Percentiles rank a stretch among this genome's conserved stretches.
phyloP scores from a whole-genome alignment of 768 basidiomycete genomes.

The Russula sp. region DNA sequence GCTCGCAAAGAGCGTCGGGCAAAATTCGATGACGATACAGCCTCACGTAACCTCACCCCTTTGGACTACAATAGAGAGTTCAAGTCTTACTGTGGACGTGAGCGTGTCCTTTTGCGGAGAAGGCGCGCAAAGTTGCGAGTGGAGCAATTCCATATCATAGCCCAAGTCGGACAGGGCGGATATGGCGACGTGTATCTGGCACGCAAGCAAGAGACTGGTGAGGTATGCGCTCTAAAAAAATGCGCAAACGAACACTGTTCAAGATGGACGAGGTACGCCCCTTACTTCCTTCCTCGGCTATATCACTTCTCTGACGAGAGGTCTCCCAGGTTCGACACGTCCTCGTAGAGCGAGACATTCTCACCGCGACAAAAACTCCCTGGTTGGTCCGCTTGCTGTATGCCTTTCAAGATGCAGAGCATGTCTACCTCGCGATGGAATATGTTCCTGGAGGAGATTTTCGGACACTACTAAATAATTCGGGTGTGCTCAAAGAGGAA shows the following conservation, averaged over 20 bases:
- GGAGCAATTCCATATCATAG: conserved; percentile 97
- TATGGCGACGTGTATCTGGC: conserved; percentile 98
- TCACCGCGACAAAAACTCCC: conserved; percentile 95
- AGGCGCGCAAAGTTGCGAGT: conserved; percentile 90
- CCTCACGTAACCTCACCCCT: conserved; percentile 54
- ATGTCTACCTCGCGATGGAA: conserved; percentile 99
- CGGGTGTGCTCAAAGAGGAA: conserved; percentile 95
- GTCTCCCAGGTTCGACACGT: conserved; percentile 86
- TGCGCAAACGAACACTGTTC: conserved; percentile 88
- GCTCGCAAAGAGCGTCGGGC: conserved; percentile 80
- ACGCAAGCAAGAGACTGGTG: conserved; percentile 90
- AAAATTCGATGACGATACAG: conserved; percentile 80
- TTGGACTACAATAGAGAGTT: conserved; percentile 73
- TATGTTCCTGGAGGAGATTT: conserved; percentile 99
- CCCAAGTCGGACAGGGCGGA: conserved; percentile 97
- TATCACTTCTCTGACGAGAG: conserved; percentile 11
- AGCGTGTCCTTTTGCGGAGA: conserved; percentile 87
- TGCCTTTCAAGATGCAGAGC: conserved; percentile 90
- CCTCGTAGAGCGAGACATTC: conserved; percentile 93
- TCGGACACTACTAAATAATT: conserved; percentile 94
- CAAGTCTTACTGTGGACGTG: conserved; percentile 89
- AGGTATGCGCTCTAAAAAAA: conserved; percentile 96
- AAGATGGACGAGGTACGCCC: conserved; percentile 94
- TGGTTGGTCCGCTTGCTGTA: conserved; percentile 95
- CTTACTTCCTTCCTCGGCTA: background rate